Base-by-base conservation (phyloP, 2,329 filamentous ascomycete species). In the Acrocalymma vagum region DNA sequence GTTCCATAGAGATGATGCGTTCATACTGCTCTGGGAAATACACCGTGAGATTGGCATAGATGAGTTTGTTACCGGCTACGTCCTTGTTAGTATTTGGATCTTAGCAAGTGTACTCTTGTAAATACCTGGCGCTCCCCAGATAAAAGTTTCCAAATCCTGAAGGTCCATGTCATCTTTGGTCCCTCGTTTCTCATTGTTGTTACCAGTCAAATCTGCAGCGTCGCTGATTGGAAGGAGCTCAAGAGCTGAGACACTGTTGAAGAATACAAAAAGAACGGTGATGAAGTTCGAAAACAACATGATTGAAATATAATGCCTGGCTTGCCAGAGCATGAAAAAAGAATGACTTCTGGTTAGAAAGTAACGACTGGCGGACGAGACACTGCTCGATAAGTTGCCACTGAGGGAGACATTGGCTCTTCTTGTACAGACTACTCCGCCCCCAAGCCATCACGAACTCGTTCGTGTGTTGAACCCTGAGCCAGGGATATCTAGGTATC, bases 1-100 rank as follows among this genome's bases (percentile, higher is more conserved):
- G 33, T 27, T 58, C 55, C 55, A 59, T 57, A 17, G 45, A 36
- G 27, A 58, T 38, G 16, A 59, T 29, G 29, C 42, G 21, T 28
- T 51, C 41, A 23, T 48, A 49, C 11, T 49, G 23, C 27, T 48
- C 48, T 2, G 45, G 44, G 23, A 50, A 49, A 32, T 53, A 48
- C 6, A 53, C 36, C 3, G 52, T 56, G 9, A 56, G 32, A 24
- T 56, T 56, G n/a, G 46, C 52, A 22, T 43, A 43, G 15, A 51
- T 37, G 18, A 48, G 28, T 10, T 44, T 51, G 5, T 24, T 28
- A 5, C 38, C 45, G 6, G 39, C 46, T 53, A 24, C 4, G 18
- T 15, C 6, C 15, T 8, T 9, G 32, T 49, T 31, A 49, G 36
- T 20, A 22, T 2, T 10, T n/a, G n/a, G n/a, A 18, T 23, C 16